A percentile compares a stretch with the other conserved stretches of the same genome.
These are phyloP conservation scores for Pseudocercospora crystallina DNA, from an alignment of 2,329 filamentous ascomycete genomes.

Conservation along the genomic window DNA sequence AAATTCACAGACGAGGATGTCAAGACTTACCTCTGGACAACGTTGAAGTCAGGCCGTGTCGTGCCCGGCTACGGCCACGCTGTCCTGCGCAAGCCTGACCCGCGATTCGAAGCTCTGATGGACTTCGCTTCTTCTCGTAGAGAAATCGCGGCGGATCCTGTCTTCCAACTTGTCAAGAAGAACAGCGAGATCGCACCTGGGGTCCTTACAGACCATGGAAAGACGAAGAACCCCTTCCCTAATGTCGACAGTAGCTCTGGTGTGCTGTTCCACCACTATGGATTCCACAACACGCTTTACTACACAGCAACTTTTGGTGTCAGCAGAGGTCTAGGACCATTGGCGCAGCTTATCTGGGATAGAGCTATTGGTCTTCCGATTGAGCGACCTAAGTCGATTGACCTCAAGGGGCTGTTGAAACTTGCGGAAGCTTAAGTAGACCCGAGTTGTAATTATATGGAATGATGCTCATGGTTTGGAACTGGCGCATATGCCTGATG, in stretches of 20 bases:
- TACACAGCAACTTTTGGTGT: constrained; percentile 74
- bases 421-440: constrained; percentile 37
- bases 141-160: constrained; percentile 80
- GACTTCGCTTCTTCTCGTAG: constrained; percentile 85
- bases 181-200: constrained; percentile 88
- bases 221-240: constrained; percentile 69
- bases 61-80: constrained; percentile 95
- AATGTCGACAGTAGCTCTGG: constrained; percentile 94
- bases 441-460: no score
- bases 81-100: constrained; percentile 93
- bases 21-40: constrained; percentile 85
- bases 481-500: no score
- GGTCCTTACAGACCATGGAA: constrained; percentile 91
- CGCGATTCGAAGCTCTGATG: constrained; percentile 94
- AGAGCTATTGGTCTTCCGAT: constrained; percentile 90
- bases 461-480: no score
- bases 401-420: constrained; percentile 80
- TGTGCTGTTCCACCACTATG: constrained; percentile 96
- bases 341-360: constrained; percentile 96
- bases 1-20: constrained; percentile 79
- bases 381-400: constrained; percentile 97
- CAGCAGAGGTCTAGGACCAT: constrained; percentile 74
- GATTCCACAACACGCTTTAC: constrained; percentile 95
- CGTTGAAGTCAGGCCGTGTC: constrained; percentile 89
- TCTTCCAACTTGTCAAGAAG: constrained; percentile 91